phyloP scores from a whole-genome alignment of 345 rosid genomes.

The Moricandia moricandioides region DNA sequence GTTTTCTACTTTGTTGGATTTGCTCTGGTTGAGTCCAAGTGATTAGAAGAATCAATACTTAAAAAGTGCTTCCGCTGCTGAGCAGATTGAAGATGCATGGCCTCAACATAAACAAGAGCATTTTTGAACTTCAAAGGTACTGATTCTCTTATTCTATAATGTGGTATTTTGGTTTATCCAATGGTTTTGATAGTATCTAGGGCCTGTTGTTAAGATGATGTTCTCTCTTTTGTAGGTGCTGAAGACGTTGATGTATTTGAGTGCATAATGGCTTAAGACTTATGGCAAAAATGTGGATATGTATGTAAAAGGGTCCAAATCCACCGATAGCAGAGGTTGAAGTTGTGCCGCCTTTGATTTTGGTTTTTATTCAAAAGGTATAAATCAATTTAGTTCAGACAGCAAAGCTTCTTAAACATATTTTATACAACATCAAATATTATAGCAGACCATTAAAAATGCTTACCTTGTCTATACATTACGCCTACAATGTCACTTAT shows the following conservation, averaged over 20 bases:
- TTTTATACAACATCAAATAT: neutral
- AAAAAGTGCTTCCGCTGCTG: neutral
- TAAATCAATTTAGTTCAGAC: conserved; percentile 8
- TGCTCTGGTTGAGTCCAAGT: conserved; percentile 16
- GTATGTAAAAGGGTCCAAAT: neutral
- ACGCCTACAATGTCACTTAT: too few species aligned
- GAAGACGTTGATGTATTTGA: conserved; percentile 6
- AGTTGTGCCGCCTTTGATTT: neutral
- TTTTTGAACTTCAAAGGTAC: conserved; percentile 11
- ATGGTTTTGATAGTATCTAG: neutral
- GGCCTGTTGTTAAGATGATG: too few species aligned
- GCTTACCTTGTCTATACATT: too few species aligned
- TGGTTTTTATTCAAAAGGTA: neutral
- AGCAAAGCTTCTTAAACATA: neutral
- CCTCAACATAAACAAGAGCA: neutral
- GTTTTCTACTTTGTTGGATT: conserved; percentile 24
- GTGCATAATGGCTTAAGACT: conserved; percentile 1
- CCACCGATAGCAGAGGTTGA: neutral
- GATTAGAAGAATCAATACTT: neutral
- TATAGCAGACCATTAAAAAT: too few species aligned
- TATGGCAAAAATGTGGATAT: too few species aligned
- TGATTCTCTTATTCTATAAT: neutral
- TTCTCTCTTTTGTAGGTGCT: neutral
- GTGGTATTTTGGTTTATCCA: neutral
- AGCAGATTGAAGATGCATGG: conserved; percentile 9